Percentiles rank a stretch among this genome's conserved stretches.
These are phyloP conservation scores for Solanum peruvianum DNA, from an alignment of 257 asterid species.

Conservation along the genomic window DNA sequence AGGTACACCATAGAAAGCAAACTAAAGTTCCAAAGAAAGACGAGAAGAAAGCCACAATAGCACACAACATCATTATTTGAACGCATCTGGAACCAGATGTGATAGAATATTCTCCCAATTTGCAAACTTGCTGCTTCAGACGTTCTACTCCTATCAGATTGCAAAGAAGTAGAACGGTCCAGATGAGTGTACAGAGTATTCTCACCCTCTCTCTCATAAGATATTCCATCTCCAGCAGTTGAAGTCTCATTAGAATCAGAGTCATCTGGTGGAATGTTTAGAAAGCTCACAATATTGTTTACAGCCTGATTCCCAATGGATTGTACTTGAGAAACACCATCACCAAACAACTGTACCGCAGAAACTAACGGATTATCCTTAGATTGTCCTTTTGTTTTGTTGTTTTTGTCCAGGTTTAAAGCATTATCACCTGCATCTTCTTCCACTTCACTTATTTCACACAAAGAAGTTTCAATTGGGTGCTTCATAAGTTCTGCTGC, in stretches of 20 bases:
- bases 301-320: constrained; percentile 96
- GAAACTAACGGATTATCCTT: constrained; percentile 77
- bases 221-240: constrained; percentile 26
- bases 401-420: constrained; percentile 19
- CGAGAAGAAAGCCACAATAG: constrained; percentile 78
- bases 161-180: constrained; percentile 62
- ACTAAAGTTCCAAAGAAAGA: constrained; percentile 94
- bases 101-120: constrained; percentile 65
- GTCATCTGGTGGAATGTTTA: constrained; percentile 70
- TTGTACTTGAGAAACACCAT: constrained; percentile 94
- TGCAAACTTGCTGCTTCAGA: constrained; percentile 64
- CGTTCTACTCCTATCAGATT: constrained; percentile 67
- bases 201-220: constrained; percentile 18
- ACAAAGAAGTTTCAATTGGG: constrained; percentile 28
- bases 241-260: constrained; percentile 58
- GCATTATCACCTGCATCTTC: constrained; percentile 37
- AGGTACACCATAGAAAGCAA: constrained; percentile 92
- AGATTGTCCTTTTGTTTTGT: constrained; percentile 40
- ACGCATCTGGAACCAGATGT: constrained; percentile 92
- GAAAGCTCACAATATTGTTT: constrained; percentile 74
- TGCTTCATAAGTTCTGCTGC: constrained; percentile 37
- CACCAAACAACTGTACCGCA: constrained; percentile 86
- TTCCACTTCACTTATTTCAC: constrained; percentile 71
- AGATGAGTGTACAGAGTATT: constrained; percentile 17
- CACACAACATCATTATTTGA: constrained; percentile 91